Evolutionary conservation across 805 yeast genomes (phyloP).

Genomic region (Cephaloascus fragrans): DNA sequence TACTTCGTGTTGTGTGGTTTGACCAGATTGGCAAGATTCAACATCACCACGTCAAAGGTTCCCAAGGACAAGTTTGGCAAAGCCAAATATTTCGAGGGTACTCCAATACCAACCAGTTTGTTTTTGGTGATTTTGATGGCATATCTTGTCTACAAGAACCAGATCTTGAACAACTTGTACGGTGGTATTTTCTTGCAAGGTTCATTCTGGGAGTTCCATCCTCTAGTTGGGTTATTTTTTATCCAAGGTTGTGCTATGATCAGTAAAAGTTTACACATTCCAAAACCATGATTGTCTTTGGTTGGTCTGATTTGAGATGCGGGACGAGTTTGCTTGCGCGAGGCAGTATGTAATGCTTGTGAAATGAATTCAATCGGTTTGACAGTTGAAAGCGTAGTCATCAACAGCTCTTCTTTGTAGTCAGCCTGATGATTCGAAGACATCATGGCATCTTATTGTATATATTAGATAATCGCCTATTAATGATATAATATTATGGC

Average conservation of each 20-base stretch:
- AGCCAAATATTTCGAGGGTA: conserved; percentile 88
- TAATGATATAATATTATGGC: too few relatives aligned
- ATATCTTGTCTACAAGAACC: conserved; percentile 42
- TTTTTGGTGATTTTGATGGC: conserved; percentile 69
- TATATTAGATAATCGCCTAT: too few relatives aligned
- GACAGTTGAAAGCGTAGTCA: too few relatives aligned
- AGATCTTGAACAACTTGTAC: conserved; percentile 47
- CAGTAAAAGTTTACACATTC: conserved; percentile 82
- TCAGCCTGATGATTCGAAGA: too few relatives aligned
- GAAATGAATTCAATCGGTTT: too few relatives aligned
- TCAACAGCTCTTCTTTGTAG: too few relatives aligned
- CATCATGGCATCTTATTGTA: too few relatives aligned
- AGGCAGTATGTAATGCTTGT: too few relatives aligned
- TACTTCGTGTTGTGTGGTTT: conserved; percentile 90
- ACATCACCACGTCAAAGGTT: conserved; percentile 84
- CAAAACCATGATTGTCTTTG: conserved; percentile 54
- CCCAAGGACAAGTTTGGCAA: conserved; percentile 88
- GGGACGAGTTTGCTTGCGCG: too few relatives aligned
- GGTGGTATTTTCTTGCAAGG: conserved; percentile 52
- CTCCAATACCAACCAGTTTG: conserved; percentile 89
- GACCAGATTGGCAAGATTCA: conserved; percentile 89
- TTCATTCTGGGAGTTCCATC: conserved; percentile 64
- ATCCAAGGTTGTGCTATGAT: conserved; percentile 87
- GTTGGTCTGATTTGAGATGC: too few relatives aligned
- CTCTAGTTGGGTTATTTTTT: conserved; percentile 51